These are phyloP conservation scores for Irineochytrium annulatum DNA, from an alignment of 192 early-diverging fungal genomes.

Conservation along the genomic window DNA sequence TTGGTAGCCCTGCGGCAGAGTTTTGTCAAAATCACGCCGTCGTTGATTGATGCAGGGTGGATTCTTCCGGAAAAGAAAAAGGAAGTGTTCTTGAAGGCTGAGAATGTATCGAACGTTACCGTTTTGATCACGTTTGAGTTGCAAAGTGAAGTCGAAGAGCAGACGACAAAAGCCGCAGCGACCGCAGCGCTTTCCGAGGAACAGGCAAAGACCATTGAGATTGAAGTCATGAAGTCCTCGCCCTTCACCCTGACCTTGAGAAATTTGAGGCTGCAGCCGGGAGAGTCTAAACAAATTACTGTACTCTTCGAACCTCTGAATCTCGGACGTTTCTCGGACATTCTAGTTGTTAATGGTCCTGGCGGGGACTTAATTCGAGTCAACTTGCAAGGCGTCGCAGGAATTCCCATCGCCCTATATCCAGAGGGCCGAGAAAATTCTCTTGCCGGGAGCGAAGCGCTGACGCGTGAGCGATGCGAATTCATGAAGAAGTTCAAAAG, in stretches of 20 bases:
- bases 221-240: conserved; percentile 19
- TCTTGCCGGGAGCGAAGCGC: conserved; percentile 37
- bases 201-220: conserved; percentile 4
- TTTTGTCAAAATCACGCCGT: conserved; percentile 49
- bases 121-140: conserved; percentile 34
- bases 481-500: conserved; percentile 50
- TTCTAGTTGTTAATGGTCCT: conserved; percentile 44
- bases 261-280: conserved; percentile 37
- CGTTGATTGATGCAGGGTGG: conserved; percentile 52
- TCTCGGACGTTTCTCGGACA: conserved; percentile 45
- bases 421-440: conserved; percentile 49
- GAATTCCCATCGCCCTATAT: conserved; percentile 57
- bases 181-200: conserved; percentile 9
- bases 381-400: conserved; percentile 43
- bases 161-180: conserved; percentile 12
- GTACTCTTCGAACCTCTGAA: conserved; percentile 48
- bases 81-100: conserved; percentile 38
- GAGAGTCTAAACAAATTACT: conserved; percentile 39
- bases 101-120: conserved; percentile 39
- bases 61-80: conserved; percentile 51
- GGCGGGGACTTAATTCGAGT: conserved; percentile 51
- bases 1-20: conserved; percentile 44
- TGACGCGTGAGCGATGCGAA: conserved; percentile 51
- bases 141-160: conserved; percentile 32
- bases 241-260: conserved; percentile 34